Percentiles rank a stretch among this genome's conserved stretches.
These are phyloP conservation scores for Phytophthora niederhauseri DNA, from an alignment of 352 stramenopile genomes.

Conservation along the genomic window DNA sequence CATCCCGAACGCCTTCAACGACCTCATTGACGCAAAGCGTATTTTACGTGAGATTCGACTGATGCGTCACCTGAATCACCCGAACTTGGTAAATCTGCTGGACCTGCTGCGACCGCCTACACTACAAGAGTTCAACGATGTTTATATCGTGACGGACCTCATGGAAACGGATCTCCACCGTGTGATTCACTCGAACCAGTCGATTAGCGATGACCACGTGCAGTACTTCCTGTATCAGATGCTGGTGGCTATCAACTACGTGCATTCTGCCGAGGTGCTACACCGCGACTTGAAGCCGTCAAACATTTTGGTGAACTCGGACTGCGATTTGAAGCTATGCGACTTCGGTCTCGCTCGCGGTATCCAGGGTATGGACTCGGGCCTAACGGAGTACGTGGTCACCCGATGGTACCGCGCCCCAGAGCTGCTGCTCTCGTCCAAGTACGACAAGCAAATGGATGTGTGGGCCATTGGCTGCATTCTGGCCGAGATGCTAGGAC, in stretches of 20 bases:
- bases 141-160: constrained; percentile 85
- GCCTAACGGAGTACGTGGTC: constrained; percentile 92
- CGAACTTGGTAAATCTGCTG: constrained; percentile 83
- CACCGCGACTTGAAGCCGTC: constrained; percentile 82
- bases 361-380: constrained; percentile 74
- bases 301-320: constrained; percentile 83
- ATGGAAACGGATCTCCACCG: constrained; percentile 83
- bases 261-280: constrained; percentile 80
- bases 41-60: constrained; percentile 90
- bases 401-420: constrained; percentile 93
- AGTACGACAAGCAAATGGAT: constrained; percentile 91
- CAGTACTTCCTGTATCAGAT: constrained; percentile 87
- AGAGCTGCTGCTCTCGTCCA: constrained; percentile 92
- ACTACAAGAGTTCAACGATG: constrained; percentile 89
- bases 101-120: constrained; percentile 81
- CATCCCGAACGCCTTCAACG: constrained; percentile 93
- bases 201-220: constrained; percentile 79
- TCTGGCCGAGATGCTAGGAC: constrained; percentile 86
- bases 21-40: constrained; percentile 88
- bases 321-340: constrained; percentile 84
- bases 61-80: constrained; percentile 88
- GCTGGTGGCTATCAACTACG: constrained; percentile 79
- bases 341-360: constrained; percentile 81
- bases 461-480: constrained; percentile 91
- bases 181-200: constrained; percentile 85